These are phyloP conservation scores for Funneliformis geosporum DNA, from an alignment of 192 early-diverging fungal species.

Conservation along the genomic window DNA sequence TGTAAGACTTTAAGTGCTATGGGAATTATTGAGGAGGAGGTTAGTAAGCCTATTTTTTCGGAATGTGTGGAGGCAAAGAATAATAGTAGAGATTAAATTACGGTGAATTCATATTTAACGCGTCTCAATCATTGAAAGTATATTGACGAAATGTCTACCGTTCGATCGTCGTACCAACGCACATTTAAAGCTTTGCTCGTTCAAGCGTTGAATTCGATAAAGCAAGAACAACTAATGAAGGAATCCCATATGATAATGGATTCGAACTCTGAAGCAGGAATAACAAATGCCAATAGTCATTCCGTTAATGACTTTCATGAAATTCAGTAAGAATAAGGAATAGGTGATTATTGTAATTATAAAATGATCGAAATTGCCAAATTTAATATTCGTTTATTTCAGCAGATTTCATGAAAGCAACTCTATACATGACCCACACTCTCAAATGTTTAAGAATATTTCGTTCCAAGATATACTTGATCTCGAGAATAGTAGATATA, in stretches of 20 bases:
- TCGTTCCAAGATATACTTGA: constrained; percentile 58
- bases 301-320: constrained; percentile 26
- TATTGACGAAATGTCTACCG: constrained; percentile 80
- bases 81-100: not conserved
- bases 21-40: constrained; percentile 78
- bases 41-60: constrained; percentile 19
- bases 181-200: constrained; percentile 84
- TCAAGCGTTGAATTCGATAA: constrained; percentile 73
- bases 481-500: constrained; percentile 67
- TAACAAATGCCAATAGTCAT: constrained; percentile 32
- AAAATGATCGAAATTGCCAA: constrained; percentile 14
- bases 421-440: not conserved
- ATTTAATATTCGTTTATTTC: not conserved
- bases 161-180: constrained; percentile 81
- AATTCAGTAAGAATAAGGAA: constrained; percentile 24
- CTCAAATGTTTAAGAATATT: constrained; percentile 10
- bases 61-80: not conserved
- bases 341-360: constrained; percentile 9
- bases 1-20: constrained; percentile 84
- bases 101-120: not conserved
- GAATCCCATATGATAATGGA: constrained; percentile 53
- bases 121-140: constrained; percentile 30
- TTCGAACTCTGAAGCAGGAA: constrained; percentile 42
- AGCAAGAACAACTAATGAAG: constrained; percentile 44
- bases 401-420: not conserved